Base-by-base conservation (phyloP, 169 alveolate species). In the Plasmodium falciparum region DNA sequence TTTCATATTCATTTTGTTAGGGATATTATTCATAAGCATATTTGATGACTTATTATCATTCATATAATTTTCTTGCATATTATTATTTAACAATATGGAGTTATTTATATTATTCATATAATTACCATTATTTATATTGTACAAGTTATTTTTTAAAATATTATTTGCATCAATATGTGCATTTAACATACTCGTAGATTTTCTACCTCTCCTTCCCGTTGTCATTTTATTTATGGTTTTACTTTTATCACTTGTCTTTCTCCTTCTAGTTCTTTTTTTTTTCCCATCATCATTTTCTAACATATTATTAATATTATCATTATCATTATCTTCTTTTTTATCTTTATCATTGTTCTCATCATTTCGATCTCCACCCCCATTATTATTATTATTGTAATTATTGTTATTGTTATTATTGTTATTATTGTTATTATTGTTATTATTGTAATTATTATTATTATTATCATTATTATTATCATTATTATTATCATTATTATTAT, bases 161-260 rank as follows among this genome's bases (percentile, higher is more conserved):
- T 78, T 78, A 78, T 58, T 78, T 56, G 54, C 73, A n/a, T 65
- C 70, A 15, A 13, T 56, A 5, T 8, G 65, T n/a, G 13, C 71
- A 17, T 29, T 78, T 33, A 33, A 3, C 13, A 47, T 8, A 6
- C 54, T 71, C 5, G 5, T 24, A 7, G 49, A 65, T 66, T 49
- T 78, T 63, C 71, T 26, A 4, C 71, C 61, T 17, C 33, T 78
- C 17, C 69, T 78, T 22, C 50, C 69, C 29, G 13, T 50, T 0
- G 39, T 39, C 24, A 58, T 67, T 78, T 78, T 78, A 78, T 78
- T 78, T 39, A 78, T 78, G 8, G 15, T 78, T 58, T 76, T 54
- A 45, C 89, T 78, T 49, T 78, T 78, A n/a, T 78, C 89, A 66
- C 67, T 78, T 65, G 67, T 78, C 3, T 66, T 78, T 58, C 65